Conservation (phyloP, 2,329 filamentous ascomycete genomes). For the Simplicillium sp. region DNA sequence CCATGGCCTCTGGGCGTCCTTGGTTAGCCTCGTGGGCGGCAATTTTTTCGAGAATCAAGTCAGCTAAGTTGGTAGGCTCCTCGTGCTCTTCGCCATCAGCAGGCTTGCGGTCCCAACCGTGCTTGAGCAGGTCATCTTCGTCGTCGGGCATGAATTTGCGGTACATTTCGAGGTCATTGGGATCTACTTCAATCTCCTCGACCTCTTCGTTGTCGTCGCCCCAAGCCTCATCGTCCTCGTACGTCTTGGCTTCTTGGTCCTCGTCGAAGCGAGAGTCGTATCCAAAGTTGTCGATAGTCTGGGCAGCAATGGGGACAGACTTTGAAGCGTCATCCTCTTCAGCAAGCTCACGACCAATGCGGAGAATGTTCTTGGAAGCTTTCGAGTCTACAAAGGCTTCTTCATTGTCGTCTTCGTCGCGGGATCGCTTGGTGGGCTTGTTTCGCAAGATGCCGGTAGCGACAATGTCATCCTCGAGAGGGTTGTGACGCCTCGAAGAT, state of each 20-base stretch:
- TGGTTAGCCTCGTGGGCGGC: slow-evolving; percentile 75
- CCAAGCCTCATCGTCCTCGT: slow-evolving; percentile 57
- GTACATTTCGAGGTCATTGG: slow-evolving; percentile 81
- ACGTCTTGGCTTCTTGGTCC: slow-evolving; percentile 30
- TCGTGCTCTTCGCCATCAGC: slow-evolving; percentile 35
- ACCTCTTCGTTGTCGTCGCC: slow-evolving; percentile 68
- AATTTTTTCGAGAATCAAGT: slow-evolving; percentile 91
- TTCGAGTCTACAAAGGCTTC: slow-evolving; percentile 78
- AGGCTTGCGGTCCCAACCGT: slow-evolving; percentile 44
- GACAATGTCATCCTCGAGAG: slow-evolving; percentile 79
- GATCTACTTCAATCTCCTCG: slow-evolving; percentile 73
- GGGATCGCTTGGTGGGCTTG: slow-evolving; percentile 61
- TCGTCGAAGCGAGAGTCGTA: slow-evolving; percentile 68
- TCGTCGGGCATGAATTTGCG: slow-evolving; percentile 76
- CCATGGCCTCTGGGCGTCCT: slow-evolving; percentile 29
- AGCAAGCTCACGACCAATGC: slow-evolving; percentile 78
- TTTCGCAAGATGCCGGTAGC: slow-evolving; percentile 62
- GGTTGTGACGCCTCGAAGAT: slow-evolving; percentile 67
- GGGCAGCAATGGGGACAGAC: slow-evolving; percentile 30
- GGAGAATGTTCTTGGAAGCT: slow-evolving; percentile 78
- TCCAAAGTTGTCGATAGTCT: slow-evolving; percentile 51
- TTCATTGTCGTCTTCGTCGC: slow-evolving; percentile 50
- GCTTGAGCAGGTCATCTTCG: slow-evolving; percentile 64
- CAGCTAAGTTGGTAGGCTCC: slow-evolving; percentile 71
- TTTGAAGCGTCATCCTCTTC: slow-evolving; percentile 57